Evolutionary conservation across 805 yeast genomes (phyloP), one percentile per base, ranked within the genome.

Genomic region (Candida sonorensis): DNA sequence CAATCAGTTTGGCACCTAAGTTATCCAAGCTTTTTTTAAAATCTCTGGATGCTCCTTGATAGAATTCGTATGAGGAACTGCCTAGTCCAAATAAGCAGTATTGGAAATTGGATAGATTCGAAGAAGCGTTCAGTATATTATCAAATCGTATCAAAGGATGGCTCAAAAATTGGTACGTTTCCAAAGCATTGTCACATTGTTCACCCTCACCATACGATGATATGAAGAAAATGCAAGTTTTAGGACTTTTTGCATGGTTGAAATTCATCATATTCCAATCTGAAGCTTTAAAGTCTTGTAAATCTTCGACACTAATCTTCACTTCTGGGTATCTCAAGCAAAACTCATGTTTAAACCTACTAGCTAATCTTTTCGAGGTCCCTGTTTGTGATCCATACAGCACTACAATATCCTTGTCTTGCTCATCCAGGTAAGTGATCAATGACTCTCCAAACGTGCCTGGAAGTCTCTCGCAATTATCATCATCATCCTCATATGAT

Each of bases 201-300:
- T 90, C 97, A 50, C 97, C 97, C 58, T 90, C 97, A 40, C 97
- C 97, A 50, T 88, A 87, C 7, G 96, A 82, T 17, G 97, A 86
- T 52, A 90, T 63, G 49, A 88, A 69, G 49, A 88, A 77, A 32
- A 68, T 57, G 18, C 59, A 53, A 2, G 46, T 14, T 5, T 17
- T 23, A 36, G n/a, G n/a, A n/a, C n/a, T n/a, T n/a, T n/a, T n/a
- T n/a, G n/a, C n/a, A n/a, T n/a, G n/a, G n/a, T n/a, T n/a, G n/a
- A n/a, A n/a, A n/a, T n/a, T n/a, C n/a, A 83, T 53, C 26, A 72
- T 72, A 46, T 73, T 75, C 34, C 85, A 62, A 42, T 72, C 70
- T 20, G 81, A 87, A 46, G 67, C 75, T 42, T 81, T 92, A 51
- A 77, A 84, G 46, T 25, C n/a, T 22, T 17, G 88, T 34, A 81